phyloP scores from a whole-genome alignment of 2,329 filamentous ascomycete genomes.

The Biscogniauxia sp. region DNA sequence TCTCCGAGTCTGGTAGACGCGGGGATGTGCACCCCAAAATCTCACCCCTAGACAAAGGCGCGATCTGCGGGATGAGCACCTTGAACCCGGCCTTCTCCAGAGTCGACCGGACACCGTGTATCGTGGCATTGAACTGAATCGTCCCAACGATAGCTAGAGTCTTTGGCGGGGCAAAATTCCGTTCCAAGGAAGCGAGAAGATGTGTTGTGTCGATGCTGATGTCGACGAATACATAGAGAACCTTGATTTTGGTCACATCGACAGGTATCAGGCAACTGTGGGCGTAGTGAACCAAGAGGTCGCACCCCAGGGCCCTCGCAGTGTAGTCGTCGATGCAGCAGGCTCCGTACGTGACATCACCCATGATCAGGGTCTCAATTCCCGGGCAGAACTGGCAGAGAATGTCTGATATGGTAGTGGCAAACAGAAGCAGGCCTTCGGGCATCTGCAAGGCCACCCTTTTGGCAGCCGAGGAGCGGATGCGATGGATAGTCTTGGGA shows the following conservation, averaged over 20 bases:
- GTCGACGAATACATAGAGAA: slow-evolving; percentile 96
- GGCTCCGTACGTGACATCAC: slow-evolving; percentile 96
- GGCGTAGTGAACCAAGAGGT: slow-evolving; percentile 93
- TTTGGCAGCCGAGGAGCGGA: slow-evolving; percentile 75
- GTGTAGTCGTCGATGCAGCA: slow-evolving; percentile 99
- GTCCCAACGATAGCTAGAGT: slow-evolving; percentile 92
- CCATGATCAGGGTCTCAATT: slow-evolving; percentile 95
- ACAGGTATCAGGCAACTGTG: slow-evolving; percentile 96
- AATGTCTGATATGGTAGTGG: slow-evolving; percentile 96
- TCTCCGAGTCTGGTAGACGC: slow-evolving; percentile 54
- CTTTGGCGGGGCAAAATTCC: slow-evolving; percentile 83
- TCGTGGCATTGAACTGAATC: slow-evolving; percentile 97
- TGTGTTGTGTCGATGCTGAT: slow-evolving; percentile 93
- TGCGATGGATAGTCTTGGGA: slow-evolving; percentile 94
- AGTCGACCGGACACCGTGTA: slow-evolving; percentile 77
- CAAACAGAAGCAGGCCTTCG: slow-evolving; percentile 90
- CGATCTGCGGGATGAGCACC: slow-evolving; percentile 86
- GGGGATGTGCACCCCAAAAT: slow-evolving; percentile 97
- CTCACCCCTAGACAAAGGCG: slow-evolving; percentile 89
- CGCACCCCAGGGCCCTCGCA: slow-evolving; percentile 87
- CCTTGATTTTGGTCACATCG: slow-evolving; percentile 94
- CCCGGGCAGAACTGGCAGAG: slow-evolving; percentile 90
- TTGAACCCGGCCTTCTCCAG: slow-evolving; percentile 83
- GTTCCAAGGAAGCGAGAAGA: slow-evolving; percentile 79
- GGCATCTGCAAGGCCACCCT: slow-evolving; percentile 95